Evolutionary conservation across 2,329 filamentous ascomycete genomes (phyloP), one percentile per base, ranked within the genome.

Genomic region (Ceratocystis papillata): DNA sequence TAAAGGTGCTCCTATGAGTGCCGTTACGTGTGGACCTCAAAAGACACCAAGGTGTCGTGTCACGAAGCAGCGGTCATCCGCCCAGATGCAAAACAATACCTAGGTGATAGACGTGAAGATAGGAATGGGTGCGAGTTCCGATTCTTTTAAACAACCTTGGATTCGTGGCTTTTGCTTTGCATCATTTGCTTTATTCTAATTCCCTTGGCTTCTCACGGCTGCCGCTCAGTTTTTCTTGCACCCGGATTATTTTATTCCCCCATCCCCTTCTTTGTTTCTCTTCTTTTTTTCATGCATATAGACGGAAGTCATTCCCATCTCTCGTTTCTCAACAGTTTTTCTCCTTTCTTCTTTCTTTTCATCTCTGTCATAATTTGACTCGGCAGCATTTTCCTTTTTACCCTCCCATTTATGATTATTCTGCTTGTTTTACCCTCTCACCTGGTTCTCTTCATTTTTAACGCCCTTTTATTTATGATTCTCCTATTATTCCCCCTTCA

Each of bases 1-100:
- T 15, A 64, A 64, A 57, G 46, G 46, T n/a, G 33, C 28, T 15
- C 28, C 55, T 25, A 59, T 59, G 55, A 59, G 55, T n/a, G 10
- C 55, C 12, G 55, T 59, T 8, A 59, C 28, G 33, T 59, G 55
- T 17, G 55, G 55, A 3, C 55, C 55, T 12, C 55, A 59, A 10
- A 59, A 59, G 55, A 59, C 55, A 37, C 55, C 55, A n/a, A 59
- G 28, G 33, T 59, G 55, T 4, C 55, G 55, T 17, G 55, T 59
- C 15, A 59, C 55, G 12, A 59, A 59, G 30, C 55, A 59, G 55
- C 30, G 55, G 15, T 28, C 55, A 37, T 37, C 55, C 10, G 55
- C 33, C 30, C 55, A 59, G 55, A 30, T n/a, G 28, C 55, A 59
- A n/a, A 59, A 28, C 28, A 59, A 20, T 8, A 30, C 25, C 25